Percentiles rank a stretch among this genome's conserved stretches.
Evolutionary conservation across 2,329 filamentous ascomycete species (phyloP).

Genomic region (Orbilia quercus): DNA sequence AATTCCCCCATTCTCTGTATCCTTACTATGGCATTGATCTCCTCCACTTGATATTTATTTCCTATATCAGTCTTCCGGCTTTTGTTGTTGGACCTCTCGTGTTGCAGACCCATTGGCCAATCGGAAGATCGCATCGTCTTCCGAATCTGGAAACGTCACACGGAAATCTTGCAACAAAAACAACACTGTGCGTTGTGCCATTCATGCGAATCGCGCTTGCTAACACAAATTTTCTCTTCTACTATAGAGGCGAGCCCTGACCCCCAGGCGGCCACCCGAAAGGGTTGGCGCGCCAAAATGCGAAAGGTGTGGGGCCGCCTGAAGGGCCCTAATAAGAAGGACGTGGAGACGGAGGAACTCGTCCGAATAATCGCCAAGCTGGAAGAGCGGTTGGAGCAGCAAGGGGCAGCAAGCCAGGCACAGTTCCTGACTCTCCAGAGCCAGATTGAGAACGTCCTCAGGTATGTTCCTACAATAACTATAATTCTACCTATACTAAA

Average conservation of each 20-base stretch:
- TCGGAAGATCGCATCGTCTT: conserved; percentile 4
- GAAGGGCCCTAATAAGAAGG: conserved; percentile 14
- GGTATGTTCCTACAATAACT: background rate
- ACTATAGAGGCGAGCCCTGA: background rate
- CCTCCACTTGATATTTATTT: background rate
- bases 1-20: no score
- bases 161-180: conserved; percentile 28
- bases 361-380: conserved; percentile 13
- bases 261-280: conserved; percentile 4
- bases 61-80: background rate
- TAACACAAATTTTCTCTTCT: no score
- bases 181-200: conserved; percentile 53
- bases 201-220: no score
- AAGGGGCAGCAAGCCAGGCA: conserved; percentile 6
- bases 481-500: background rate
- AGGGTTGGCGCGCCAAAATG: conserved; percentile 18
- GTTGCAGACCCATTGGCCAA: conserved; percentile 38
- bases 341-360: conserved; percentile 8
- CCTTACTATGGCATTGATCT: no score
- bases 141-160: conserved; percentile 34
- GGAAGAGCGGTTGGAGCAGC: conserved; percentile 28
- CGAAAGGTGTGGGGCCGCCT: conserved; percentile 30
- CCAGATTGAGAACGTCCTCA: conserved; percentile 7
- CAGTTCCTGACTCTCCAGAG: conserved; percentile 23
- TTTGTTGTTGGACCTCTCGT: conserved; percentile 2